A percentile compares a stretch with the other conserved stretches of the same genome.
These are phyloP conservation scores for Talaromyces sp. DNA, from an alignment of 2,329 filamentous ascomycete genomes.

Conservation along the genomic window DNA sequence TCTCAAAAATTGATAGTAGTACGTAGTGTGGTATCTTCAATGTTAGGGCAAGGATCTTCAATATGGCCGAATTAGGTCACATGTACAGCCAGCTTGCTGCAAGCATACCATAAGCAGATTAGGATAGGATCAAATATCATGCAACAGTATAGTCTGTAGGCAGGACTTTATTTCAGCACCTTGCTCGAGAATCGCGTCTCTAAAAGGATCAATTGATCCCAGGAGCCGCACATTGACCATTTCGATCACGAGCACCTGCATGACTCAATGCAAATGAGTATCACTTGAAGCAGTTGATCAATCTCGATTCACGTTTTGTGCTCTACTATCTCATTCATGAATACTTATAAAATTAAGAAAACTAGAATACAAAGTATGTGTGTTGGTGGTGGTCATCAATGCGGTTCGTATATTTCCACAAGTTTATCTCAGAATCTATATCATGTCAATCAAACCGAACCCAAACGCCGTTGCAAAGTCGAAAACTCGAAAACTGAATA, in stretches of 20 bases:
- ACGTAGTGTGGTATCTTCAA: too few relatives aligned
- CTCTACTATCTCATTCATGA: neutral
- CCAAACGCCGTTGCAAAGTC: neutral
- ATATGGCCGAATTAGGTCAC: neutral
- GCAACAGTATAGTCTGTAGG: too few relatives aligned
- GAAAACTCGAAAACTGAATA: neutral
- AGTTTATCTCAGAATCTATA: constrained; percentile 7
- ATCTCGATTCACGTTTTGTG: neutral
- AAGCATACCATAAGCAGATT: neutral
- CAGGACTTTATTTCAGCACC: neutral
- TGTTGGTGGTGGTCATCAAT: neutral
- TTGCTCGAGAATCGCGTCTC: neutral
- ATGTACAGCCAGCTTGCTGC: neutral
- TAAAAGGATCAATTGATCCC: neutral
- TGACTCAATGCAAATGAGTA: too few relatives aligned
- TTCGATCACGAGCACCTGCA: neutral
- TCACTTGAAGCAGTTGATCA: neutral
- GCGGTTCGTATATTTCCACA: constrained; percentile 3
- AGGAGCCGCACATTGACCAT: neutral
- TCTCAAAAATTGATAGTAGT: too few relatives aligned
- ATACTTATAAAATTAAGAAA: neutral
- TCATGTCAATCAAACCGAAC: neutral
- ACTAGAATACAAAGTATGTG: constrained; percentile 8
- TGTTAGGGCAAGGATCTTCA: neutral
- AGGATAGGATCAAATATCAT: neutral